These are phyloP conservation scores for Ganoderma multipileum DNA, from an alignment of 1,284 basidiomycete species.

Conservation along the genomic window DNA sequence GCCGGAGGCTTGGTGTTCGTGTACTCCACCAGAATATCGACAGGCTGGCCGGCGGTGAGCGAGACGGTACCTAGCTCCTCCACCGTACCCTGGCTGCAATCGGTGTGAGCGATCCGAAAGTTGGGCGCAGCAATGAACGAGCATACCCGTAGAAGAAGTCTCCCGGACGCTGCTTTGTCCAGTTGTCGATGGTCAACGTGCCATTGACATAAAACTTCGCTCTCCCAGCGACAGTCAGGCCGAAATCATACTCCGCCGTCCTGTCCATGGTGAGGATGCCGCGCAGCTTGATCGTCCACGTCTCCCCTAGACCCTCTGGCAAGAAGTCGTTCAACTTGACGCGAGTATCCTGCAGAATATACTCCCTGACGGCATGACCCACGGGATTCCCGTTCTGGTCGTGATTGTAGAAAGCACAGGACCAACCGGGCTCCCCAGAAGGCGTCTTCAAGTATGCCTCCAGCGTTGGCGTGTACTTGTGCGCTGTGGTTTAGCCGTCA, in stretches of 20 bases:
- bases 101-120: neutral
- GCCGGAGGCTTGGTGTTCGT: slow-evolving; percentile 63
- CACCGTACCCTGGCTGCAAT: slow-evolving; percentile 59
- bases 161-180: slow-evolving; percentile 69
- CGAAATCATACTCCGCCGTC: slow-evolving; percentile 72
- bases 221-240: slow-evolving; percentile 73
- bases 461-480: slow-evolving; percentile 66
- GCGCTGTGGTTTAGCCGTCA: slow-evolving; percentile 45
- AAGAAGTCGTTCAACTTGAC: slow-evolving; percentile 73
- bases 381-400: slow-evolving; percentile 52
- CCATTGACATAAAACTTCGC: slow-evolving; percentile 72
- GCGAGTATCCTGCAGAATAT: slow-evolving; percentile 63
- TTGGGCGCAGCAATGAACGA: neutral
- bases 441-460: slow-evolving; percentile 59
- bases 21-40: slow-evolving; percentile 65
- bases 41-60: slow-evolving; percentile 51
- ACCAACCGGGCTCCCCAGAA: slow-evolving; percentile 63
- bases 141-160: slow-evolving; percentile 72
- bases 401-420: slow-evolving; percentile 66
- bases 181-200: slow-evolving; percentile 70
- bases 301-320: slow-evolving; percentile 61
- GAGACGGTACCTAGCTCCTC: slow-evolving; percentile 63
- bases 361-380: slow-evolving; percentile 50
- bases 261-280: slow-evolving; percentile 59
- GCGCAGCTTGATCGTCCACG: slow-evolving; percentile 68